phyloP scores from a whole-genome alignment of 352 stramenopile genomes.

The Phytophthora multivora region DNA sequence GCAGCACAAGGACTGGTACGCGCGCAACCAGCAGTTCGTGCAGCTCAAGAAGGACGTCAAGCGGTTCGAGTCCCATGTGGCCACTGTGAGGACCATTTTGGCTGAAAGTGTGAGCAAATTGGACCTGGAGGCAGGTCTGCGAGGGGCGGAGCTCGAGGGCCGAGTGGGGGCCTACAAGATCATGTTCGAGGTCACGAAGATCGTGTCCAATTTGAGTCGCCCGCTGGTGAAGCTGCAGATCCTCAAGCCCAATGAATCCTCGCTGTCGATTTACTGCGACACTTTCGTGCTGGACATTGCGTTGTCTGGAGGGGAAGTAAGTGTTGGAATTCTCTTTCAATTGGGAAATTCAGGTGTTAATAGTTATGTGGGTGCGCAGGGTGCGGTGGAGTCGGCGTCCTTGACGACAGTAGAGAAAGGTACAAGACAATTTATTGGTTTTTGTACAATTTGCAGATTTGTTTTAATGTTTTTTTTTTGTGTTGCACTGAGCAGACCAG shows the following conservation, averaged over 20 bases:
- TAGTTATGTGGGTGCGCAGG: conserved; percentile 23
- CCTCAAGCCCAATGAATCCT: conserved; percentile 85
- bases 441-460: background rate
- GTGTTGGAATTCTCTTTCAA: conserved; percentile 43
- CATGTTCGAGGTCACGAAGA: conserved; percentile 91
- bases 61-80: conserved; percentile 78
- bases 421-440: background rate
- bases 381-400: conserved; percentile 78
- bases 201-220: conserved; percentile 83
- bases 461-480: background rate
- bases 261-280: conserved; percentile 87
- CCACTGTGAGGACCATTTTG: conserved; percentile 67
- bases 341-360: background rate
- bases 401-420: conserved; percentile 85
- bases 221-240: conserved; percentile 89
- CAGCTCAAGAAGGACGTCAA: conserved; percentile 86
- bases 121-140: conserved; percentile 79
- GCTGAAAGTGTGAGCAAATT: conserved; percentile 86
- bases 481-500: conserved; percentile 46
- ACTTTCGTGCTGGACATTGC: conserved; percentile 90
- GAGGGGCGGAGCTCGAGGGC: conserved; percentile 84
- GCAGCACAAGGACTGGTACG: conserved; percentile 90
- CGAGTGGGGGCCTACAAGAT: conserved; percentile 87
- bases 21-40: conserved; percentile 89
- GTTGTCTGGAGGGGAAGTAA: conserved; percentile 71